These are phyloP conservation scores for Suillus discolor DNA, from an alignment of 768 basidiomycete species.

Conservation along the genomic window DNA sequence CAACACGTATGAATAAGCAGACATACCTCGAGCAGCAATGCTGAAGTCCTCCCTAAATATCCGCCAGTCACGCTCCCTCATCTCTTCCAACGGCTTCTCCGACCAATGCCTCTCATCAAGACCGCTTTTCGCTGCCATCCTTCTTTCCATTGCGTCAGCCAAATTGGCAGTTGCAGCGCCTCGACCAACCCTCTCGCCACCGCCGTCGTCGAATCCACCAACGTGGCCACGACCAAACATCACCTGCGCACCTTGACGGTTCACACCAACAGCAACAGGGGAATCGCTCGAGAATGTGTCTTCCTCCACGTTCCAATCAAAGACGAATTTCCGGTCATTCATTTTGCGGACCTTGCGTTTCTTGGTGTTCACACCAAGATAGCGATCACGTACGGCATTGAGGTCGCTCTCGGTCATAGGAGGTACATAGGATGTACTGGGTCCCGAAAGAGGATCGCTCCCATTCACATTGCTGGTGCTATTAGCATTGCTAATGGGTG, in stretches of 20 bases:
- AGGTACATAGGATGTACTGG: constrained; percentile 48
- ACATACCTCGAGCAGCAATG: constrained; percentile 84
- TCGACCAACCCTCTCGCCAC: constrained; percentile 46
- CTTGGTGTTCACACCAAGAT: constrained; percentile 93
- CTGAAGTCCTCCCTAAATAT: constrained; percentile 99
- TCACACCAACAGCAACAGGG: constrained; percentile 67
- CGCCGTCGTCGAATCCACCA: constrained; percentile 86
- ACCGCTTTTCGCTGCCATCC: constrained; percentile 78
- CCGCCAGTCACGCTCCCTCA: constrained; percentile 97
- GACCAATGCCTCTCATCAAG: constrained; percentile 98
- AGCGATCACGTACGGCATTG: constrained; percentile 83
- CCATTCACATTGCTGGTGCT: constrained; percentile 12
- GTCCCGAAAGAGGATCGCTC: constrained; percentile 33
- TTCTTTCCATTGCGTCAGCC: constrained; percentile 81
- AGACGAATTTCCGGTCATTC: constrained; percentile 97
- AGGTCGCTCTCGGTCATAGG: constrained; percentile 84
- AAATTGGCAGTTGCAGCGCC: constrained; percentile 51
- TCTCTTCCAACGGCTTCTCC: constrained; percentile 88
- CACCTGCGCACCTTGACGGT: constrained; percentile 80
- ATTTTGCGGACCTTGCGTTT: constrained; percentile 94
- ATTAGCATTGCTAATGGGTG: constrained; percentile 21
- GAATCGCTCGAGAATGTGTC: constrained; percentile 86
- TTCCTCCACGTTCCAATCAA: constrained; percentile 97
- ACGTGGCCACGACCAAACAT: constrained; percentile 87
- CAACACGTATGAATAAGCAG: constrained; percentile 1